Evolutionary conservation across 345 rosid genomes (phyloP), one percentile per base, ranked within the genome.

Genomic region (Hibiscus syriacus): DNA sequence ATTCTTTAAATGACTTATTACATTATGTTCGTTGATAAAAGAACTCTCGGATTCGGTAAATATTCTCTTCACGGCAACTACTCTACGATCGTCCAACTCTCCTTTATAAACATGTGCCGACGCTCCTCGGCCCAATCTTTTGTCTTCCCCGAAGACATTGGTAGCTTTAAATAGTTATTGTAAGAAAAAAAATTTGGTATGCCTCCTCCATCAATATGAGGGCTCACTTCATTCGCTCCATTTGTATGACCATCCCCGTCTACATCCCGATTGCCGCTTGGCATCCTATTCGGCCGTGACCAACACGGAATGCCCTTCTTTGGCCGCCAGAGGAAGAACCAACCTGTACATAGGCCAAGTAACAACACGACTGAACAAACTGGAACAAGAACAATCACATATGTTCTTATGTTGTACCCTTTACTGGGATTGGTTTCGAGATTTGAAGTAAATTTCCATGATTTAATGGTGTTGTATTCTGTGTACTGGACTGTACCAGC

Each of bases 391-490:
- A 60, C 29, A 10, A 60, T 20, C 1, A 20, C 65, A 36, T 36
- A 60, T 20, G 29, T 11, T 23, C n/a, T 60, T 41, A 2, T 12
- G 3, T 19, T 69, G 43, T 55, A 17, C 25, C 20, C n/a, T 17
- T 66, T 73, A 27, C 53, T 36, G 0, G 20, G 25, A 54, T 34
- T 36, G 27, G 46, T 12, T 22, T 43, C 67, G 49, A 80, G 39
- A 38, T 59, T 78, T 11, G 84, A 83, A 49, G 27, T 74, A 50
- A 85, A 79, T n/a, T 76, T 76, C 81, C 83, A 81, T 0, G 83
- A 78, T 6, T 36, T 10, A 29, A 82, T 66, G 5, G 41, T 19
- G 65, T 76, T 71, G 6, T 55, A 55, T 45, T 70, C 80, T 1
- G n/a, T 14, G 27, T 1, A 0, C 1, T 12, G 0, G 23, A 79